Evolutionary conservation across 345 rosid species (phyloP).

Genomic region (Syzygium grande): DNA sequence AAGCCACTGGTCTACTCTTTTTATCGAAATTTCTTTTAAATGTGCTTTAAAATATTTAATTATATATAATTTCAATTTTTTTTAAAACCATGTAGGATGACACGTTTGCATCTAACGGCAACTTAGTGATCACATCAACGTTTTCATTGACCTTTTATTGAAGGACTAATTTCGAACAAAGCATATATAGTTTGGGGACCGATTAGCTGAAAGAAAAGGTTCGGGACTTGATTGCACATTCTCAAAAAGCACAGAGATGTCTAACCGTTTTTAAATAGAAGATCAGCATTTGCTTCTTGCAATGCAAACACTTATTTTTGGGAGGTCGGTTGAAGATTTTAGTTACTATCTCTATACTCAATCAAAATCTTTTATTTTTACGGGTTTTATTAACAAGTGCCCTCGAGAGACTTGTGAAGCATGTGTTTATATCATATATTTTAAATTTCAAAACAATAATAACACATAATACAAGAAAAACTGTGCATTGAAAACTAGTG

Average conservation of each 20-base stretch:
- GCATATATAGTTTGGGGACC: neutral
- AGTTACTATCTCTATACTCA: neutral
- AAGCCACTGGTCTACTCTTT: neutral
- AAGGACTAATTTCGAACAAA: neutral
- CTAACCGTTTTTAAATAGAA: neutral
- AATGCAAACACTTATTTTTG: neutral
- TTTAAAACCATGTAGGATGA: neutral
- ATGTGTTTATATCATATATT: neutral
- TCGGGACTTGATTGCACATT: neutral
- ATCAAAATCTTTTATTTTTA: neutral
- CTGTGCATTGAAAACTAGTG: neutral
- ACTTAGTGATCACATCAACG: neutral
- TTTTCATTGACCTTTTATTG: neutral
- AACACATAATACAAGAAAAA: neutral
- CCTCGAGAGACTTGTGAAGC: neutral
- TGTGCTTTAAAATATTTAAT: neutral
- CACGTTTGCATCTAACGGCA: neutral
- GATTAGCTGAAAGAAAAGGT: neutral
- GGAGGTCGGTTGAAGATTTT: neutral
- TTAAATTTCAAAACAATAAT: fast-evolving
- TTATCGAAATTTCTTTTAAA: neutral
- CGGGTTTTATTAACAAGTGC: neutral
- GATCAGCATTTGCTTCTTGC: neutral
- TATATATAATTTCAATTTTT: neutral
- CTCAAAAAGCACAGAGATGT: neutral